Evolutionary conservation across 176 grass and related monocot species (phyloP).

Genomic region (Oryza longistaminata): DNA sequence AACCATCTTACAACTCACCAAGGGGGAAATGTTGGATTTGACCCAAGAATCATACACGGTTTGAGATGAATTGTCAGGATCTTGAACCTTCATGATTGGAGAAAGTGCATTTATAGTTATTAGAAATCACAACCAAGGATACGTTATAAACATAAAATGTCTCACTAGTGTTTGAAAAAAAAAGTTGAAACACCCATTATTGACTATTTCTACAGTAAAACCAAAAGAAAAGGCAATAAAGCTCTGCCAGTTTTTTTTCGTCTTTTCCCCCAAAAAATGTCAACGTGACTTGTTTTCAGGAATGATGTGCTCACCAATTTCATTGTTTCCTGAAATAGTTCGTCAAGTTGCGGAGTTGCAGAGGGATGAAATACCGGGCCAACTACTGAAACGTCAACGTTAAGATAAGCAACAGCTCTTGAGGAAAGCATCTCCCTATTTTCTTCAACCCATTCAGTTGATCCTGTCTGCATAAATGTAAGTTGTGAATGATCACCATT

Average conservation of each 20-base stretch:
- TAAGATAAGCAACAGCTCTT: constrained; percentile 81
- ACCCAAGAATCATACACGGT: constrained; percentile 72
- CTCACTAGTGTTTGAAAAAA: neutral
- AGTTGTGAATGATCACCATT: neutral
- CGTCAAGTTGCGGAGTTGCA: constrained; percentile 82
- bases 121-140: neutral
- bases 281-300: neutral
- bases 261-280: neutral
- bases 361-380: constrained; percentile 55
- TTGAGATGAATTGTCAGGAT: constrained; percentile 86
- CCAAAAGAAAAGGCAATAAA: neutral
- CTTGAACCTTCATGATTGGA: constrained; percentile 71
- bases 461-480: constrained; percentile 68
- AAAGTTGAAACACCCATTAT: neutral
- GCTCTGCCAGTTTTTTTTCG: neutral
- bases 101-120: neutral
- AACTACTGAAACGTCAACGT: constrained; percentile 61
- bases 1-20: constrained; percentile 49
- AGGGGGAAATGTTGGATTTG: constrained; percentile 38
- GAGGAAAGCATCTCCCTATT: constrained; percentile 69
- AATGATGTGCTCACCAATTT: constrained; percentile 51
- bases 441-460: constrained; percentile 98
- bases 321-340: constrained; percentile 65
- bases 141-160: neutral
- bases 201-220: neutral